Evolutionary conservation across 495 filamentous ascomycete genomes (phyloP).

Genomic region (Podospora tetraspora): DNA sequence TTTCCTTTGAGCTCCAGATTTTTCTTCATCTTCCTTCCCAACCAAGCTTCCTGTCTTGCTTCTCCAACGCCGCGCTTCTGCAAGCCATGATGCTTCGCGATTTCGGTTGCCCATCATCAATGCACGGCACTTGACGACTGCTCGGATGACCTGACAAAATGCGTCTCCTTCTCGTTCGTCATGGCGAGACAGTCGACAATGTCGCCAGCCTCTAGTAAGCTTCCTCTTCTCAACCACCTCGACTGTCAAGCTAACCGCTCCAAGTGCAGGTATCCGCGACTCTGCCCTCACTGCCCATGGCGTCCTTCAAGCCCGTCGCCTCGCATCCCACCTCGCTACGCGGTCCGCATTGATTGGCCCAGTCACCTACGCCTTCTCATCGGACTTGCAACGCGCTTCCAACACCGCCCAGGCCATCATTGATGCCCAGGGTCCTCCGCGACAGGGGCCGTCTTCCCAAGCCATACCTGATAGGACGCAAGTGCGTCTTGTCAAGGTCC

Average conservation of each 20-base stretch:
- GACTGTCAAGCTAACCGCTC: slow-evolving; percentile 21
- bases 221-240: background rate
- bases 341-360: slow-evolving; percentile 34
- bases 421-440: slow-evolving; percentile 39
- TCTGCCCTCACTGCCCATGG: slow-evolving; percentile 79
- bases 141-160: slow-evolving; percentile 34
- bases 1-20: background rate
- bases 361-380: slow-evolving; percentile 68
- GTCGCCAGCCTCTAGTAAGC: slow-evolving; percentile 68
- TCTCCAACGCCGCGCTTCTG: background rate
- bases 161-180: slow-evolving; percentile 73
- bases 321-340: slow-evolving; percentile 55
- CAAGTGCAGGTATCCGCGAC: slow-evolving; percentile 72
- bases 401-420: slow-evolving; percentile 64
- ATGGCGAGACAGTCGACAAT: slow-evolving; percentile 87
- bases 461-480: background rate
- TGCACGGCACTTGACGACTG: slow-evolving; percentile 6
- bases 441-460: background rate
- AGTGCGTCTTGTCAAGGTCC: slow-evolving; percentile 41
- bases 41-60: background rate
- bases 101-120: background rate
- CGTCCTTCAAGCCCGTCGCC: slow-evolving; percentile 62
- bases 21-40: background rate
- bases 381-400: slow-evolving; percentile 66
- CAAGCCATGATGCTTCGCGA: background rate